A percentile compares a stretch with the other conserved stretches of the same genome.
Conservation (phyloP, 768 basidiomycete species). For the Porpolomopsis calyptriformis region DNA sequence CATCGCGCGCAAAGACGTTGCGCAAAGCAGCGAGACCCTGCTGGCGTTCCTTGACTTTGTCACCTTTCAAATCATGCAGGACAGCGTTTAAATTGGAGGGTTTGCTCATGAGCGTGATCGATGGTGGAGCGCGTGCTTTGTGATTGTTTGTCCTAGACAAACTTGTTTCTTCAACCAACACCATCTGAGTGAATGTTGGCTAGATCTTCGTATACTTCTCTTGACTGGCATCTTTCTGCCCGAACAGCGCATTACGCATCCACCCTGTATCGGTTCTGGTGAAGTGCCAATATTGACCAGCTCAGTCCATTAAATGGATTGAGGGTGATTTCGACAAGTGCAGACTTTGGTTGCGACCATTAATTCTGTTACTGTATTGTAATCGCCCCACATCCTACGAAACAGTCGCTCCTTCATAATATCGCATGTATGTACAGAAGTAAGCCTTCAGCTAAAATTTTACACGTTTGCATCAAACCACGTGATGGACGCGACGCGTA, state of each 20-base stretch:
- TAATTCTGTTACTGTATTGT: slow-evolving; percentile 24
- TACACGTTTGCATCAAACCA: too few relatives aligned
- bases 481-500: neutral
- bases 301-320: slow-evolving; percentile 39
- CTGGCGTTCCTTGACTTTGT: slow-evolving; percentile 61
- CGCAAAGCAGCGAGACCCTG: slow-evolving; percentile 48
- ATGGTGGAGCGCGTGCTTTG: too few relatives aligned
- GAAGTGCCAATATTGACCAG: slow-evolving; percentile 44
- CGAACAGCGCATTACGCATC: slow-evolving; percentile 51
- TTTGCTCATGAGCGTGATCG: slow-evolving; percentile 4
- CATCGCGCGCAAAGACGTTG: slow-evolving; percentile 38
- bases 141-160: too few relatives aligned
- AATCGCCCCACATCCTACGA: slow-evolving; percentile 12
- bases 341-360: slow-evolving; percentile 24
- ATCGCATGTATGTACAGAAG: too few relatives aligned
- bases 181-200: too few relatives aligned
- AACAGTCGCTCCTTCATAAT: too few relatives aligned
- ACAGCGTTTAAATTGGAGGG: slow-evolving; percentile 33
- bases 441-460: too few relatives aligned
- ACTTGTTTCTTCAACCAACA: too few relatives aligned
- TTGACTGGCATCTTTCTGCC: slow-evolving; percentile 60
- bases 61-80: slow-evolving; percentile 42
- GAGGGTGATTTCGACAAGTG: slow-evolving; percentile 35
- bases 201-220: too few relatives aligned
- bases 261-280: slow-evolving; percentile 76